Evolutionary conservation across 768 basidiomycete species (phyloP).

Genomic region (Xerocomellus amylosporus): DNA sequence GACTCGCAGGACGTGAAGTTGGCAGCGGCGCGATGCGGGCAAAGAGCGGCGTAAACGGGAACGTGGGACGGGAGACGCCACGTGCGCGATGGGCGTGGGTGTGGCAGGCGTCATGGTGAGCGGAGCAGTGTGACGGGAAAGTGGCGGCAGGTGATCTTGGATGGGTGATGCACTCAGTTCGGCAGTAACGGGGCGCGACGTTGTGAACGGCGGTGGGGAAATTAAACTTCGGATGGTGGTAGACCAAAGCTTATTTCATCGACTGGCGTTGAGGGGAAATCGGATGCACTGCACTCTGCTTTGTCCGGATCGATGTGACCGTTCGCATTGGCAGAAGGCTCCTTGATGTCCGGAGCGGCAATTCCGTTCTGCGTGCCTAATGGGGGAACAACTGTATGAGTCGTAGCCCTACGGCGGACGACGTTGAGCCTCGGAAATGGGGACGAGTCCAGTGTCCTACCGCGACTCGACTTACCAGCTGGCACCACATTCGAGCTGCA

Average conservation of each 20-base stretch:
- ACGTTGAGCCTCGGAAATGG: no score
- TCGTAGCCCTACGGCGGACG: constrained; percentile 29
- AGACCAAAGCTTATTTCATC: constrained; percentile 23
- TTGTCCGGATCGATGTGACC: no score
- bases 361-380: not conserved
- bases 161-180: constrained; percentile 3
- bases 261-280: constrained; percentile 14
- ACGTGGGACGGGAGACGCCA: constrained; percentile 24
- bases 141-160: constrained; percentile 9
- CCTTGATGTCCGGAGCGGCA: not conserved
- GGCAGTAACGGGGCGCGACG: constrained; percentile 3
- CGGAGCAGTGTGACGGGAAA: constrained; percentile 21
- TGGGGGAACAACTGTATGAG: constrained; percentile 2
- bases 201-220: not conserved
- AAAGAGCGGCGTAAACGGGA: constrained; percentile 34
- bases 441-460: no score
- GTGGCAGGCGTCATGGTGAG: constrained; percentile 26
- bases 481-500: constrained; percentile 77
- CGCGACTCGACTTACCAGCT: constrained; percentile 44
- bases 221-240: constrained; percentile 10
- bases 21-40: constrained; percentile 28
- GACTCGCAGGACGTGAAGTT: constrained; percentile 31
- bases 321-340: not conserved
- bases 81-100: constrained; percentile 25
- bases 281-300: constrained; percentile 6